phyloP scores from a whole-genome alignment of 345 rosid genomes.

The Carallia brachiata region DNA sequence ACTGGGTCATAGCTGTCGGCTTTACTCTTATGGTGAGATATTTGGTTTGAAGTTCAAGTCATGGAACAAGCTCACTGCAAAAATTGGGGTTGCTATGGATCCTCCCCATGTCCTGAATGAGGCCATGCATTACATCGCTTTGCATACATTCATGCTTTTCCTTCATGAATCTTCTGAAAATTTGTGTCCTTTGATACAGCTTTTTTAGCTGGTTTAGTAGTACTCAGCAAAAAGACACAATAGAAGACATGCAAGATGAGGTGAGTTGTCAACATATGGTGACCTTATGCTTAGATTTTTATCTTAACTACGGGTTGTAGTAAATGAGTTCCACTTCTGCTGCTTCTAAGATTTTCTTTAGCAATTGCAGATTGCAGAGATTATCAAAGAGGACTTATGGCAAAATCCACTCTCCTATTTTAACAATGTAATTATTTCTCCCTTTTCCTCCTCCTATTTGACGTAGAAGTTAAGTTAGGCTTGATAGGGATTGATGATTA shows the following conservation, averaged over 20 bases:
- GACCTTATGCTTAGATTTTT: not conserved
- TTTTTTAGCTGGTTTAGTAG: conserved; percentile 86
- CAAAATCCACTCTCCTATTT: conserved; percentile 86
- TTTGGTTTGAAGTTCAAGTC: not conserved
- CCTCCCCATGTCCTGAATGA: not conserved
- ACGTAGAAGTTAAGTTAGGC: not conserved
- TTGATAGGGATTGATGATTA: not conserved
- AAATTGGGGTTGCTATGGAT: not conserved
- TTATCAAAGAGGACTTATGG: conserved; percentile 95
- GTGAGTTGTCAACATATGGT: conserved; percentile 33
- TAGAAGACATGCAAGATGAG: conserved; percentile 75
- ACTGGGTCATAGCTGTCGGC: too few relatives aligned
- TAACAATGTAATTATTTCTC: conserved; percentile 52
- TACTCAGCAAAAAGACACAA: conserved; percentile 49
- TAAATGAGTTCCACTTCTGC: not conserved
- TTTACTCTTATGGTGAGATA: not conserved
- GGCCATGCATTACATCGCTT: not conserved
- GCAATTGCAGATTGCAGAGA: conserved; percentile 72
- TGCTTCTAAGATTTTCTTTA: conserved; percentile 7
- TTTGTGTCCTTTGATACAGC: conserved; percentile 39
- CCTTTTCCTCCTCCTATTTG: conserved; percentile 4
- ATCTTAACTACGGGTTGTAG: not conserved
- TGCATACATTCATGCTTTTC: not conserved
- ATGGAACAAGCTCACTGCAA: not conserved
- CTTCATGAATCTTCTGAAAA: not conserved